These are phyloP conservation scores for Talaromyces verruculosus DNA, from an alignment of 2,329 filamentous ascomycete species.

Conservation along the genomic window DNA sequence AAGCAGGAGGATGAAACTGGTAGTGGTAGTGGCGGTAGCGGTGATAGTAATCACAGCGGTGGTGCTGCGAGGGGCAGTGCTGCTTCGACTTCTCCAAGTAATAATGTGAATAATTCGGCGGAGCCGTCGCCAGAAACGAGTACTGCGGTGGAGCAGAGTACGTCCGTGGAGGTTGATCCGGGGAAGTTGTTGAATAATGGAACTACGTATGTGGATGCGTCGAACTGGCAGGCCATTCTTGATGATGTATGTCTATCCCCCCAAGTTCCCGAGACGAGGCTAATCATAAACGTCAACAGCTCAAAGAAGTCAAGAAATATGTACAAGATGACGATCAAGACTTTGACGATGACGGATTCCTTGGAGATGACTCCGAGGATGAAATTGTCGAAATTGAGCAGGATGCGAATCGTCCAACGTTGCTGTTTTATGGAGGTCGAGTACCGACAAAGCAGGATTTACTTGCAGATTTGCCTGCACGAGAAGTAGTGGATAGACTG, in stretches of 20 bases:
- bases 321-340: constrained; percentile 22
- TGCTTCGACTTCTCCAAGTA: background rate
- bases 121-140: background rate
- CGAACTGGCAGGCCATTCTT: constrained; percentile 40
- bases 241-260: constrained; percentile 33
- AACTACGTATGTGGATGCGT: constrained; percentile 38
- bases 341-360: background rate
- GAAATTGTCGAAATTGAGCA: constrained; percentile 27
- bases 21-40: background rate
- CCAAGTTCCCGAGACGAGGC: background rate
- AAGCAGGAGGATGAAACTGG: constrained; percentile 19
- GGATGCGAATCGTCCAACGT: constrained; percentile 27
- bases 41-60: background rate
- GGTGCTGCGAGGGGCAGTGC: background rate
- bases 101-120: background rate
- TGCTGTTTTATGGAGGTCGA: constrained; percentile 32
- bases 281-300: constrained; percentile 25
- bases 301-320: constrained; percentile 37
- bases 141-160: background rate
- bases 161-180: constrained; percentile 25
- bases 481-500: constrained; percentile 34
- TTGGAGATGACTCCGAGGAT: constrained; percentile 26
- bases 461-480: constrained; percentile 34
- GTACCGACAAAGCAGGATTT: constrained; percentile 34
- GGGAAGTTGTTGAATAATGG: constrained; percentile 34